phyloP scores from a whole-genome alignment of 306 rosid species.

The Hippophae gyantsensis region DNA sequence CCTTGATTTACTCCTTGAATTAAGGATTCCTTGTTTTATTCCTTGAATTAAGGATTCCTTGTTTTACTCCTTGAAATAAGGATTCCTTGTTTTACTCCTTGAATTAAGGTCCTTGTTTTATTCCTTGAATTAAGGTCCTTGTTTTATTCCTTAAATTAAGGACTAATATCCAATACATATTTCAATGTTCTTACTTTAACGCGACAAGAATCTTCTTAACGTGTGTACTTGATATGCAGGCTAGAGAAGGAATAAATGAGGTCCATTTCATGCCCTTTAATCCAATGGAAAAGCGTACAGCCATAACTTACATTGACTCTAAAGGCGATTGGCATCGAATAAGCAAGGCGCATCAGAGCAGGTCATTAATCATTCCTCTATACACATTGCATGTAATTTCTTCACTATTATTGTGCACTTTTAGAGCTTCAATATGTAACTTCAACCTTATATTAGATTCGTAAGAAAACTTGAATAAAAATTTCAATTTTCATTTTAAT shows the following conservation, averaged over 20 bases:
- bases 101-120: no score
- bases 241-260: constrained; percentile 70
- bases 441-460: constrained; percentile 30
- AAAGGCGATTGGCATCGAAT: constrained; percentile 65
- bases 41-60: no score
- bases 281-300: constrained; percentile 91
- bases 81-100: no score
- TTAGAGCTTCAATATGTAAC: not conserved
- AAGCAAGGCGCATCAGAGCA: constrained; percentile 96
- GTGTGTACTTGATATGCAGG: constrained; percentile 25
- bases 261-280: constrained; percentile 84
- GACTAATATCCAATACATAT: no score
- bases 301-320: constrained; percentile 64
- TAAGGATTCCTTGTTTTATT: no score
- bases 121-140: no score
- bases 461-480: no score
- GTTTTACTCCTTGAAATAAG: no score
- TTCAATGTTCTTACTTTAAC: not conserved
- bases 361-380: constrained; percentile 24
- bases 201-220: not conserved
- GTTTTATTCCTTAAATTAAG: no score
- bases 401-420: not conserved
- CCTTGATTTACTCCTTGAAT: no score
- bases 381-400: no score
- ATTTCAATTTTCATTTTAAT: no score